Conservation (phyloP, 768 basidiomycete genomes). For the Polyporus arcularius region DNA sequence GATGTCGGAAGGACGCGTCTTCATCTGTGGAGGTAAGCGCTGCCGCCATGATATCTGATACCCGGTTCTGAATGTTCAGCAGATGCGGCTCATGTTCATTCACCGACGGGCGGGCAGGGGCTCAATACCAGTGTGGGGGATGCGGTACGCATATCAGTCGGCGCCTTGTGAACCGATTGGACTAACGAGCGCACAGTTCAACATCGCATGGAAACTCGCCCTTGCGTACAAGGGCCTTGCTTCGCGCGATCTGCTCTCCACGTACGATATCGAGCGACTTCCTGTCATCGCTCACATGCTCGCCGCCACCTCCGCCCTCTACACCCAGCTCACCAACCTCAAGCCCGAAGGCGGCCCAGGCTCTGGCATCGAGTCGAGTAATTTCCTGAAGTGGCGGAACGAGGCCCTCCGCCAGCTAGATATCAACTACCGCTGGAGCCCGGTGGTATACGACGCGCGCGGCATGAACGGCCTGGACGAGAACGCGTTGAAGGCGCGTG, state of each 20-base stretch:
- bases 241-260: conserved; percentile 25
- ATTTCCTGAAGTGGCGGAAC: conserved; percentile 27
- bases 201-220: conserved; percentile 34
- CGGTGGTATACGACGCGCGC: conserved; percentile 44
- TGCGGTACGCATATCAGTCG: conserved; percentile 6
- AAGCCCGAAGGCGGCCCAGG: background rate
- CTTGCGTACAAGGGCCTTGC: conserved; percentile 30
- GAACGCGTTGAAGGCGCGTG: conserved; percentile 17
- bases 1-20: conserved; percentile 46
- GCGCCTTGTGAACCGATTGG: too few relatives aligned
- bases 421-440: conserved; percentile 55
- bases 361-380: background rate
- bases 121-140: conserved; percentile 33
- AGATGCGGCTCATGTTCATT: conserved; percentile 54
- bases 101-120: conserved; percentile 44
- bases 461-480: conserved; percentile 21
- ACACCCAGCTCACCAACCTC: background rate
- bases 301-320: conserved; percentile 21
- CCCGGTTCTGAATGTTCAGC: background rate
- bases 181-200: conserved; percentile 20
- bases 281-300: conserved; percentile 34
- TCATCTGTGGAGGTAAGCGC: conserved; percentile 44
- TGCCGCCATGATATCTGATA: background rate
- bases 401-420: conserved; percentile 43
- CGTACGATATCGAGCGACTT: conserved; percentile 32